phyloP scores from a whole-genome alignment of 2,329 filamentous ascomycete species.

The Fusarium agapanthi region DNA sequence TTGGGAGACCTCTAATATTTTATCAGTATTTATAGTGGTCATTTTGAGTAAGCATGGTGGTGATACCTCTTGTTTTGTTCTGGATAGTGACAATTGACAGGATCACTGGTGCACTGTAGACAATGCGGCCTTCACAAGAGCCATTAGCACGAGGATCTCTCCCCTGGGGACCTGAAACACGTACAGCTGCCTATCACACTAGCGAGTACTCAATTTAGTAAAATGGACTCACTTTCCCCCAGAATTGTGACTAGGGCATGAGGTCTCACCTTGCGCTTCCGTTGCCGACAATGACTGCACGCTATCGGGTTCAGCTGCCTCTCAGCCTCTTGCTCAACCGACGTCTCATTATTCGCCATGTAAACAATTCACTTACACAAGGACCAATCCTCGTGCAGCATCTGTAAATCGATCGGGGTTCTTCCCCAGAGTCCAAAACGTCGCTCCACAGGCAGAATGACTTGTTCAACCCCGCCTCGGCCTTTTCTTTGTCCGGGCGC shows the following conservation, averaged over 20 bases:
- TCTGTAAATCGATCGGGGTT: background rate
- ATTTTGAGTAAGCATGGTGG: background rate
- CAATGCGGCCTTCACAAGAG: conserved; percentile 38
- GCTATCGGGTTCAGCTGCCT: conserved; percentile 44
- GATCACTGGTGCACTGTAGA: conserved; percentile 43
- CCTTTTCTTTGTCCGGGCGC: conserved; percentile 41
- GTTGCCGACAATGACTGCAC: conserved; percentile 46
- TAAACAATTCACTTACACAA: conserved; percentile 1
- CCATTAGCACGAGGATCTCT: rapidly evolving
- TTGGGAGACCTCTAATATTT: conserved; percentile 44
- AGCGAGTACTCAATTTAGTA: background rate
- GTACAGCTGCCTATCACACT: conserved; percentile 38
- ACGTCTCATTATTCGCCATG: conserved; percentile 27
- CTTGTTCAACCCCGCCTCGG: conserved; percentile 38
- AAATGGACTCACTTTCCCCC: rapidly evolving
- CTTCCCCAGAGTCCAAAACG: background rate
- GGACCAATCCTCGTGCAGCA: background rate
- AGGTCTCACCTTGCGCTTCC: conserved; percentile 45
- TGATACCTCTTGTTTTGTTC: conserved; percentile 47
- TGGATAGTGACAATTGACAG: conserved; percentile 45
- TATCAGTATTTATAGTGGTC: background rate
- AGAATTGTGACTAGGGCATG: background rate
- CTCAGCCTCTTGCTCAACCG: conserved; percentile 11
- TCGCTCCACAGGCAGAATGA: background rate
- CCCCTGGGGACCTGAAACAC: background rate